Evolutionary conservation across 768 basidiomycete species (phyloP).

Genomic region (Pleurotus salmoneostramineus): DNA sequence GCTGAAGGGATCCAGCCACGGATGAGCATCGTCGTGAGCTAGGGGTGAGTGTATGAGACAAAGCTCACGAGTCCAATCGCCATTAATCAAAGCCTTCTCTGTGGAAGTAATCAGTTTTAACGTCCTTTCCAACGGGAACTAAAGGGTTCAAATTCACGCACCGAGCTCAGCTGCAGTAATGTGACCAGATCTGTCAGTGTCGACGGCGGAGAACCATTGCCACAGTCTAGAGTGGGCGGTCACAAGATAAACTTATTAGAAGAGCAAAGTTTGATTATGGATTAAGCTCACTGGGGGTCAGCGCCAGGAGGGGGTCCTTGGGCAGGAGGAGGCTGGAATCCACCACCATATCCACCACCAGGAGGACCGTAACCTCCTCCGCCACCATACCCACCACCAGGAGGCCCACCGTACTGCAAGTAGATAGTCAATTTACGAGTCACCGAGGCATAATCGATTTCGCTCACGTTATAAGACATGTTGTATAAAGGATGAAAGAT

Average conservation of each 20-base stretch:
- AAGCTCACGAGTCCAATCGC: conserved; percentile 75
- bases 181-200: conserved; percentile 62
- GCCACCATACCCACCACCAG: conserved; percentile 26
- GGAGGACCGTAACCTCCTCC: conserved; percentile 23
- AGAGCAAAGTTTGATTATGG: neutral
- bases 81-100: conserved; percentile 48
- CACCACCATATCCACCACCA: conserved; percentile 20
- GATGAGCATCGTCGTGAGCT: neutral
- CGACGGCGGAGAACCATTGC: conserved; percentile 70
- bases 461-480: conserved; percentile 7
- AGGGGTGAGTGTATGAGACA: neutral
- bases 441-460: neutral
- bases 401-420: conserved; percentile 21
- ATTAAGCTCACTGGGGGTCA: conserved; percentile 64
- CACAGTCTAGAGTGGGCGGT: conserved; percentile 47
- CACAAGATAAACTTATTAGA: neutral
- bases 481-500: neutral
- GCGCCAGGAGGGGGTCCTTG: conserved; percentile 58
- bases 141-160: conserved; percentile 26
- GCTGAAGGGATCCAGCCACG: conserved; percentile 31
- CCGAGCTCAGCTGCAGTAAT: conserved; percentile 67
- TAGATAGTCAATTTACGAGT: neutral
- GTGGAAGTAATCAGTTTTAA: neutral
- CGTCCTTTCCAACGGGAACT: too few species aligned
- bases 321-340: conserved; percentile 19